phyloP scores from a whole-genome alignment of 2,329 filamentous ascomycete genomes.

The Cordyceps sp. region DNA sequence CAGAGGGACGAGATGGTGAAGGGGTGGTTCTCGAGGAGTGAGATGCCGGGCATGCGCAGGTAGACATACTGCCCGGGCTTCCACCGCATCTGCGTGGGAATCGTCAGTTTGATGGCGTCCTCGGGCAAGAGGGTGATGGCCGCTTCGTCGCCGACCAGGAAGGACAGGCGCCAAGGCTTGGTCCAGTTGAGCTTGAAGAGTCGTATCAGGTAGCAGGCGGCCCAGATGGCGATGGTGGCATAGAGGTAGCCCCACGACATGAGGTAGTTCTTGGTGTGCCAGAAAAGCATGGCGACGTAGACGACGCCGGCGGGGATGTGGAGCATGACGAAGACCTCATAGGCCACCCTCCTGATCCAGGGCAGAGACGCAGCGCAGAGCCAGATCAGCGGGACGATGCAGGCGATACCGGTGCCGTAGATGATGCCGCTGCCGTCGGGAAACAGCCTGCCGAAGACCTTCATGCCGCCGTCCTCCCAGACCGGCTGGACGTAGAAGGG shows the following conservation, averaged over 20 bases:
- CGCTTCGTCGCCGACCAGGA: constrained; percentile 80
- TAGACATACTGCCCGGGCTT: constrained; percentile 90
- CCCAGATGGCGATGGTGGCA: constrained; percentile 65
- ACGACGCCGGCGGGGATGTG: constrained; percentile 70
- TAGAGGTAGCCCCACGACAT: constrained; percentile 83
- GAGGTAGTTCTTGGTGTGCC: constrained; percentile 89
- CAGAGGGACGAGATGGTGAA: constrained; percentile 91
- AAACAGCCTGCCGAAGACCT: constrained; percentile 55
- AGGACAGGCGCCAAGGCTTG: constrained; percentile 62
- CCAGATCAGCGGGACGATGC: constrained; percentile 64
- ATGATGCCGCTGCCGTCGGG: constrained; percentile 47
- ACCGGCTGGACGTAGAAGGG: constrained; percentile 85
- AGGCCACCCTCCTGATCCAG: constrained; percentile 57
- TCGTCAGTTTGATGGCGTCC: constrained; percentile 88
- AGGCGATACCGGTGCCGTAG: constrained; percentile 75
- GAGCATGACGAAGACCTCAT: constrained; percentile 70
- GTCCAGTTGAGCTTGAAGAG: constrained; percentile 86
- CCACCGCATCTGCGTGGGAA: constrained; percentile 87
- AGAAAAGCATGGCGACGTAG: constrained; percentile 77
- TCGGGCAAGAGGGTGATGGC: constrained; percentile 80
- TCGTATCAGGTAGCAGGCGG: constrained; percentile 54
- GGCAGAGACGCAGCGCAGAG: constrained; percentile 76
- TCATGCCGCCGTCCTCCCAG: constrained; percentile 61
- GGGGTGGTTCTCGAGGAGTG: constrained; percentile 80
- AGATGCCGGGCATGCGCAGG: constrained; percentile 83